Conservation (phyloP, 768 basidiomycete genomes). For the Tylopilus plumbeoviolaceoides region DNA sequence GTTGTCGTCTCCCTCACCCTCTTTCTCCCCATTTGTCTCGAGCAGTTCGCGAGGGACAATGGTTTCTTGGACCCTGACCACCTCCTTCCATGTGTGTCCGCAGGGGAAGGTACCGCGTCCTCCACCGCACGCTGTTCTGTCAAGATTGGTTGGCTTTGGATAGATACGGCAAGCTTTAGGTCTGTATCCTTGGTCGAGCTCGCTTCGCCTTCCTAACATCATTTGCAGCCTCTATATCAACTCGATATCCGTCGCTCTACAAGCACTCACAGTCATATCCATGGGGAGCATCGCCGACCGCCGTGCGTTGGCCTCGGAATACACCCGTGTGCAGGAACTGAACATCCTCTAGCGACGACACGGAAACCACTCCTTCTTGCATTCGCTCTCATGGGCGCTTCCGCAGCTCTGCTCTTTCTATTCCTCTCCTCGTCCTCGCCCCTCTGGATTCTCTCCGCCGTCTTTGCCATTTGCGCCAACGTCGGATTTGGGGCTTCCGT, state of each 20-base stretch:
- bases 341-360: conserved; percentile 46
- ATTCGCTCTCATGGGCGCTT: conserved; percentile 72
- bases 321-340: neutral
- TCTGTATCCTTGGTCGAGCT: conserved; percentile 23
- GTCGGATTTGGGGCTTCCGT: conserved; percentile 82
- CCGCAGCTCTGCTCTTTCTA: conserved; percentile 67
- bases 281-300: conserved; percentile 91
- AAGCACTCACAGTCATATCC: conserved; percentile 93
- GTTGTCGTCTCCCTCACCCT: conserved; percentile 77
- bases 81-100: conserved; percentile 48
- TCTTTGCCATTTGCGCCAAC: conserved; percentile 75
- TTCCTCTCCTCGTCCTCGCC: conserved; percentile 66
- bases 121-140: conserved; percentile 61
- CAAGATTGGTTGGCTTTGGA: conserved; percentile 77
- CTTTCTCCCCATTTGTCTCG: conserved; percentile 78
- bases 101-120: conserved; percentile 5
- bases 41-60: conserved; percentile 89
- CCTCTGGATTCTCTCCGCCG: conserved; percentile 63
- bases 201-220: neutral
- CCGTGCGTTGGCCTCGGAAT: conserved; percentile 46
- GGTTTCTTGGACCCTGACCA: conserved; percentile 73
- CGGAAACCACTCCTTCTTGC: conserved; percentile 74
- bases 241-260: conserved; percentile 82
- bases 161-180: conserved; percentile 93
- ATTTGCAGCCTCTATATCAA: conserved; percentile 72